Conservation (phyloP, 2,329 filamentous ascomycete genomes). For the Lanzia echinophila region DNA sequence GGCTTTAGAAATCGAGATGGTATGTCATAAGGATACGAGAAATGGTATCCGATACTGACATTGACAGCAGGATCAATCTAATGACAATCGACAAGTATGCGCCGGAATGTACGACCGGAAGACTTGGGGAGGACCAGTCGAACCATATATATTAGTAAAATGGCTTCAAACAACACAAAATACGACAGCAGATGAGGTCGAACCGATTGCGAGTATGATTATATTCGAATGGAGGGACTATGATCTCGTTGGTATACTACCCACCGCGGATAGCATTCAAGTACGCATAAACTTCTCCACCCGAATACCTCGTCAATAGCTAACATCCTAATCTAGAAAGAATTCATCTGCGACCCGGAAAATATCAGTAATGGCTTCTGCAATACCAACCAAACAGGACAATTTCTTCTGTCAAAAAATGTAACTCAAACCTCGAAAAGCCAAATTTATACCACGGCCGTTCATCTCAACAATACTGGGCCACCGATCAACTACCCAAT, state of each 20-base stretch:
- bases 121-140: constrained; percentile 79
- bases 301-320: constrained; percentile 13
- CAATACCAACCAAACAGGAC: constrained; percentile 68
- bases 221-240: constrained; percentile 95
- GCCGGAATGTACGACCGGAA: constrained; percentile 86
- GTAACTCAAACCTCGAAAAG: constrained; percentile 64
- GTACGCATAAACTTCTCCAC: constrained; percentile 35
- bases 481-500: constrained; percentile 73
- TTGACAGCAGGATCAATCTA: constrained; percentile 59
- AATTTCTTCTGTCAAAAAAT: constrained; percentile 76
- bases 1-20: constrained; percentile 53
- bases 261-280: constrained; percentile 45
- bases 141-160: constrained; percentile 83
- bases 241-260: constrained; percentile 64
- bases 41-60: constrained; percentile 14
- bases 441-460: constrained; percentile 69
- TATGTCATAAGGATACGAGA: constrained; percentile 30
- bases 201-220: constrained; percentile 74
- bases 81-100: constrained; percentile 76
- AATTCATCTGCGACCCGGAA: constrained; percentile 70
- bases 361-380: constrained; percentile 65
- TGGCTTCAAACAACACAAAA: constrained; percentile 58
- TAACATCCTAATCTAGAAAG: constrained; percentile 41
- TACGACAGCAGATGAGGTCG: constrained; percentile 48
- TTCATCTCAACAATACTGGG: constrained; percentile 69